These are phyloP conservation scores for Articulospora tetracladia DNA, from an alignment of 495 filamentous ascomycete species.

Conservation along the genomic window DNA sequence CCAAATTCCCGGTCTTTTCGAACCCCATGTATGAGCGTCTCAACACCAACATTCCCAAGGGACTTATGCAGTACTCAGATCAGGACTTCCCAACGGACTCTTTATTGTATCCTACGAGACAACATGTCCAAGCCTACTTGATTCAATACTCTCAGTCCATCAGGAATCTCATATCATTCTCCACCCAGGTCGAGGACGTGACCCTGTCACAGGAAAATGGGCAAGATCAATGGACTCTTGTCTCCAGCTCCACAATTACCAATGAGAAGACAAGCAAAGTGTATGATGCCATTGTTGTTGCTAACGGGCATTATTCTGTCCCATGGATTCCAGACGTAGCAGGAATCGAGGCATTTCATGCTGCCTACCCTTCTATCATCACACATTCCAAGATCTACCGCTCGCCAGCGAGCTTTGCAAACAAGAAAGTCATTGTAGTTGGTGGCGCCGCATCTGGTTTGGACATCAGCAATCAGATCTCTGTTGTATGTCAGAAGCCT, in stretches of 20 bases:
- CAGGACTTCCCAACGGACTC: constrained; percentile 54
- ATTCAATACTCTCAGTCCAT: constrained; percentile 55
- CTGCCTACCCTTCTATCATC: constrained; percentile 57
- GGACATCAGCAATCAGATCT: constrained; percentile 78
- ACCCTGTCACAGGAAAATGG: not conserved
- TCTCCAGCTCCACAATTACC: constrained; percentile 40
- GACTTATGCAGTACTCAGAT: constrained; percentile 78
- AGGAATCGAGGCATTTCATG: constrained; percentile 54
- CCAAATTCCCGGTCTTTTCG: constrained; percentile 45
- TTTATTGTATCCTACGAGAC: constrained; percentile 68
- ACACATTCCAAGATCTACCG: constrained; percentile 82
- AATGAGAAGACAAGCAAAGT: constrained; percentile 35
- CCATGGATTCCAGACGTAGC: constrained; percentile 65
- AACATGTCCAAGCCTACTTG: constrained; percentile 68
- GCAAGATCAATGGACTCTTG: constrained; percentile 46
- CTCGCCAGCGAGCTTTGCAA: constrained; percentile 49
- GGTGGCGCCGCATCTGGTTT: constrained; percentile 76
- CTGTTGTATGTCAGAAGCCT: constrained; percentile 34
- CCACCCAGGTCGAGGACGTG: constrained; percentile 19
- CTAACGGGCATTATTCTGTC: constrained; percentile 75
- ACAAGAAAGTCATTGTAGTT: constrained; percentile 56
- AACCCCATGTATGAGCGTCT: constrained; percentile 73
- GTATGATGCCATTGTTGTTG: constrained; percentile 84
- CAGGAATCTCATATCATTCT: constrained; percentile 22
- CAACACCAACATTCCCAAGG: constrained; percentile 83